A percentile compares a stretch with the other conserved stretches of the same genome.
phyloP scores from a whole-genome alignment of 352 stramenopile species.

The Phytopythium litorale region DNA sequence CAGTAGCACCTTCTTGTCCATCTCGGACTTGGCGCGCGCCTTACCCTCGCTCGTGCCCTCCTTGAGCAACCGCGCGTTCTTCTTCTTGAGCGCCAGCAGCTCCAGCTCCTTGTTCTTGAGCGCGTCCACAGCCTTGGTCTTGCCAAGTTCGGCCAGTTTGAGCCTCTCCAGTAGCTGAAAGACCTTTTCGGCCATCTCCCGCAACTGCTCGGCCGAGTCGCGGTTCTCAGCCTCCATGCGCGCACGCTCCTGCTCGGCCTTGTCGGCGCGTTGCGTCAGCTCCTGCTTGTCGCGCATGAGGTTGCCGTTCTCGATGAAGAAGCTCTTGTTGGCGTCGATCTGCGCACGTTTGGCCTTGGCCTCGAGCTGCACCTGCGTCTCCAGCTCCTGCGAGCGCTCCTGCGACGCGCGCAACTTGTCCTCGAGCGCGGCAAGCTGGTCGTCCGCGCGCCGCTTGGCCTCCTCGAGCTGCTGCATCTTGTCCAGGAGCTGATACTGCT shows the following conservation, averaged over 20 bases:
- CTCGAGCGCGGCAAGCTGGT: slow-evolving; percentile 88
- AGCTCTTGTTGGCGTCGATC: slow-evolving; percentile 92
- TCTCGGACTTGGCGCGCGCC: slow-evolving; percentile 90
- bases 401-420: slow-evolving; percentile 89
- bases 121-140: slow-evolving; percentile 94
- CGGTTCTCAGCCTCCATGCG: slow-evolving; percentile 95
- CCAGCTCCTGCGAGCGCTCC: slow-evolving; percentile 88
- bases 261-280: slow-evolving; percentile 84
- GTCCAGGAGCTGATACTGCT: slow-evolving; percentile 96
- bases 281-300: slow-evolving; percentile 70
- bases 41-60: slow-evolving; percentile 93
- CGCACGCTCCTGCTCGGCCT: slow-evolving; percentile 89
- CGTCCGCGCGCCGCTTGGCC: slow-evolving; percentile 89
- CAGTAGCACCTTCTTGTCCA: slow-evolving; percentile 93
- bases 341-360: slow-evolving; percentile 89
- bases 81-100: slow-evolving; percentile 92
- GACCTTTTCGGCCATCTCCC: slow-evolving; percentile 96
- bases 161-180: slow-evolving; percentile 96
- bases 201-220: slow-evolving; percentile 93
- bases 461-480: slow-evolving; percentile 96
- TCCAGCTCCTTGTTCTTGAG: slow-evolving; percentile 95
- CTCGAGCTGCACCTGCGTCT: slow-evolving; percentile 95
- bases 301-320: slow-evolving; percentile 84
- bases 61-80: slow-evolving; percentile 92
- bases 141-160: slow-evolving; percentile 94